phyloP scores from a whole-genome alignment of 2,329 filamentous ascomycete genomes.

The Fusarium virguliforme region DNA sequence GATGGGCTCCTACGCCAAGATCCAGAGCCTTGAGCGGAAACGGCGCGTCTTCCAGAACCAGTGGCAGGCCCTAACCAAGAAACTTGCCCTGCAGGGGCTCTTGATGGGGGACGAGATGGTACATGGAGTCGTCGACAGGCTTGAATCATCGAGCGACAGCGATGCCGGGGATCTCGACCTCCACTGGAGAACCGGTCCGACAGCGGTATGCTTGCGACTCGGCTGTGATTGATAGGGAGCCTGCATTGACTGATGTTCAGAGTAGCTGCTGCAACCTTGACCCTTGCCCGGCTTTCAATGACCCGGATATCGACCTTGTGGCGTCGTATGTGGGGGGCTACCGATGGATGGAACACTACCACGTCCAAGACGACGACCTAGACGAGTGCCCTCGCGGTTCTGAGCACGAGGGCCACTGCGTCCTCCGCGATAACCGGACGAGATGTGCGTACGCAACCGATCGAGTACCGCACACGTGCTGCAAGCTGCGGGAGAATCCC shows the following conservation, averaged over 20 bases:
- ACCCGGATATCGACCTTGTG: conserved; percentile 33
- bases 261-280: conserved; percentile 33
- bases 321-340: conserved; percentile 35
- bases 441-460: conserved; percentile 39
- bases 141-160: conserved; percentile 32
- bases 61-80: conserved; percentile 33
- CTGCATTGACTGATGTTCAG: conserved; percentile 14
- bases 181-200: conserved; percentile 22
- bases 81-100: conserved; percentile 27
- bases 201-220: conserved; percentile 14
- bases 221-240: neutral
- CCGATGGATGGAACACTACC: conserved; percentile 38
- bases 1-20: conserved; percentile 18
- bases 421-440: conserved; percentile 36
- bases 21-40: conserved; percentile 13
- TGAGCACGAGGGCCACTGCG: conserved; percentile 35
- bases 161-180: conserved; percentile 29
- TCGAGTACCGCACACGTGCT: conserved; percentile 37
- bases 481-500: conserved; percentile 38
- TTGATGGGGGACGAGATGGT: conserved; percentile 34
- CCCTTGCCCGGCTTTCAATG: conserved; percentile 34
- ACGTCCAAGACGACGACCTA: conserved; percentile 37
- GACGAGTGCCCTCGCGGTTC: conserved; percentile 39
- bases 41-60: conserved; percentile 27
- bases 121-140: conserved; percentile 1